Base-by-base conservation (phyloP, 208 protist genomes). In the Phytomonas francai region DNA sequence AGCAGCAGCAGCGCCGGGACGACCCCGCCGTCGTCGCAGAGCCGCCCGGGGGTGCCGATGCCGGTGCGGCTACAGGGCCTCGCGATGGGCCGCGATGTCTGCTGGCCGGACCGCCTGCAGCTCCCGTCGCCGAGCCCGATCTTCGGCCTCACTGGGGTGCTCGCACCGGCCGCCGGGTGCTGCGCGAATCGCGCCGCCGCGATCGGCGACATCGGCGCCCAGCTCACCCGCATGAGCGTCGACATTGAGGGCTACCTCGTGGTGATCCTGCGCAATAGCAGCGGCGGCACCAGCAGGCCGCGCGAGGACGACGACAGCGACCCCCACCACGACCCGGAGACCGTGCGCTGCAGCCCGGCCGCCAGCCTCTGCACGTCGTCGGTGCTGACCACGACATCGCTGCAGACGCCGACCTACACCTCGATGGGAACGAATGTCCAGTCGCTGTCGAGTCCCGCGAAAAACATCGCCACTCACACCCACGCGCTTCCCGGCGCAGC, bases 211-310 rank as follows among this genome's bases (percentile, higher is more conserved):
- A 59, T 78, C 29, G 62, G 72, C 3, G 33, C 73, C 29, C 68
- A 74, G 57, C 65, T 78, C 51, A 39, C 69, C 51, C 71, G 70
- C 58, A 54, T 70, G 22, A 78, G 73, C 51, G 72, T 69, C 4
- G 73, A 71, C 39, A 9, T 74, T n/a, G 74, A 78, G 57, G 74
- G 69, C 56, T 78, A 74, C 65, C 30, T 78, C 3, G 28, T 78
- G 27, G 42, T 78, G 9, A 59, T 78, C 31, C 66, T 74, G 65
- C 74, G 74, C 8, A 32, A 63, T 22, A 39, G 32, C 32, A 33
- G 61, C 56, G 25, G 67, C 0, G 9, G 64, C 42, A 25, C 59
- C 25, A 27, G 62, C 39, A 25, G 14, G 33, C 32, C 28, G 4
- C 6, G 12, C 34, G 57, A 22, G 8, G 22, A 12, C 57, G 59